Evolutionary conservation across 805 yeast genomes (phyloP).

Genomic region (Candida adriatica): DNA sequence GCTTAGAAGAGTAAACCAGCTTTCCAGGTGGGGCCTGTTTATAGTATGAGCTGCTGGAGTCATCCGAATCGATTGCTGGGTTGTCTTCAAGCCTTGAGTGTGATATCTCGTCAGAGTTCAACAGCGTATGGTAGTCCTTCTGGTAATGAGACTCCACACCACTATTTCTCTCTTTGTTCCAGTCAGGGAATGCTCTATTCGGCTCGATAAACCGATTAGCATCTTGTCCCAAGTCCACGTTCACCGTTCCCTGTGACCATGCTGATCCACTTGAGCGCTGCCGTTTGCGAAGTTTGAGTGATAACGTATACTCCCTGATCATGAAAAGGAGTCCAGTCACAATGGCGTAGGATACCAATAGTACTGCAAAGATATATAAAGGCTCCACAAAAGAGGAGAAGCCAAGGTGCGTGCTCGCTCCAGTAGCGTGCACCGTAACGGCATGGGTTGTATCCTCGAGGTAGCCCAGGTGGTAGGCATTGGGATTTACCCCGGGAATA

Average conservation of each 20-base stretch:
- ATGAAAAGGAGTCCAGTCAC: conserved; percentile 19
- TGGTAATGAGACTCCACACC: too few relatives aligned
- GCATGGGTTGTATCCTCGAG: conserved; percentile 23
- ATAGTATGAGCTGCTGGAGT: background rate
- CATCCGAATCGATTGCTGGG: background rate
- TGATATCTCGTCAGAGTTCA: too few relatives aligned
- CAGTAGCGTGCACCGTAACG: conserved; percentile 6
- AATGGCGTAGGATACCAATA: conserved; percentile 13
- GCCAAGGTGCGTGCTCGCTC: conserved; percentile 9
- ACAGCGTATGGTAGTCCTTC: too few relatives aligned
- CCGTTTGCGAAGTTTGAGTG: conserved; percentile 15
- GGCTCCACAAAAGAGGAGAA: conserved; percentile 22
- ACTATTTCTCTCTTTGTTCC: background rate
- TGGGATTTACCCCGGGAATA: conserved; percentile 24
- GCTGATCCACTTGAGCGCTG: conserved; percentile 13
- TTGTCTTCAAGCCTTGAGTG: background rate
- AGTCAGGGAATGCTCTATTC: background rate
- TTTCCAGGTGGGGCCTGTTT: conserved; percentile 2
- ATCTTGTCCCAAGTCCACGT: conserved; percentile 2
- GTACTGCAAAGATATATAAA: conserved; percentile 18
- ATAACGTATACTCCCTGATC: conserved; percentile 24
- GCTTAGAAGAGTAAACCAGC: conserved; percentile 14
- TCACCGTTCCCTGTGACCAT: conserved; percentile 15
- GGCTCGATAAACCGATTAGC: conserved; percentile 1
- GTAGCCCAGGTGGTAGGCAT: conserved; percentile 23